These are phyloP conservation scores for Apophysomyces elegans DNA, from an alignment of 371 early-diverging fungal species.

Conservation along the genomic window DNA sequence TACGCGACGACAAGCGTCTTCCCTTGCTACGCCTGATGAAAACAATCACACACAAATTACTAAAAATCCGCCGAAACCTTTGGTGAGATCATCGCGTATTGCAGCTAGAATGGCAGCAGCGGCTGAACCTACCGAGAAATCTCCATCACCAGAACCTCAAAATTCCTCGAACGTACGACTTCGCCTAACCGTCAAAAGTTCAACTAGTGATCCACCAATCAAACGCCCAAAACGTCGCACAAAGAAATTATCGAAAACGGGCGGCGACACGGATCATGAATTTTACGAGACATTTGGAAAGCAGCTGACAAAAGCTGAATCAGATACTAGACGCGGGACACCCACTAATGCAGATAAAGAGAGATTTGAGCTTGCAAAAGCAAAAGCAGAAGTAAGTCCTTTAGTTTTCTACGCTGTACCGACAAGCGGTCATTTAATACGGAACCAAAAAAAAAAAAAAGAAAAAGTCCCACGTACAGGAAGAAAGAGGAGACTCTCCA, in stretches of 20 bases:
- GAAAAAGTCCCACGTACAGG: neutral
- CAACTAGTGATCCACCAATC: conserved; percentile 11
- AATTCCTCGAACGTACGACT: conserved; percentile 16
- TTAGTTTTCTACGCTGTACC: neutral
- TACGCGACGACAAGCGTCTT: conserved; percentile 35
- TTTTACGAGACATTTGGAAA: conserved; percentile 58
- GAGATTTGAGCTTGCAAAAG: conserved; percentile 49
- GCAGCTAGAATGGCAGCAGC: conserved; percentile 10
- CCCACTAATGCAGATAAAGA: conserved; percentile 56
- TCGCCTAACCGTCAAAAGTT: conserved; percentile 18
- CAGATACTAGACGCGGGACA: conserved; percentile 53
- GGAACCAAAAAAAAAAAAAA: neutral
- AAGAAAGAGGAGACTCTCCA: neutral
- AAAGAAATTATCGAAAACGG: neutral
- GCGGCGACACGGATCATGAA: conserved; percentile 23
- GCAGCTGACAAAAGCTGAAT: conserved; percentile 57
- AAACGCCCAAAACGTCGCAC: conserved; percentile 12
- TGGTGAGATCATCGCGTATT: conserved; percentile 10
- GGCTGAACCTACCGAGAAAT: conserved; percentile 9
- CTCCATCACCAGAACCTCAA: conserved; percentile 4
- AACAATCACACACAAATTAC: conserved; percentile 23
- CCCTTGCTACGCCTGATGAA: conserved; percentile 11
- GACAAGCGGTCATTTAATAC: conserved; percentile 3
- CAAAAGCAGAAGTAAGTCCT: conserved; percentile 43
- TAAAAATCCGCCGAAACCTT: conserved; percentile 22